Evolutionary conservation across 2,329 filamentous ascomycete genomes (phyloP), one percentile per base, ranked within the genome.

Genomic region (Dactylellina cionopaga): DNA sequence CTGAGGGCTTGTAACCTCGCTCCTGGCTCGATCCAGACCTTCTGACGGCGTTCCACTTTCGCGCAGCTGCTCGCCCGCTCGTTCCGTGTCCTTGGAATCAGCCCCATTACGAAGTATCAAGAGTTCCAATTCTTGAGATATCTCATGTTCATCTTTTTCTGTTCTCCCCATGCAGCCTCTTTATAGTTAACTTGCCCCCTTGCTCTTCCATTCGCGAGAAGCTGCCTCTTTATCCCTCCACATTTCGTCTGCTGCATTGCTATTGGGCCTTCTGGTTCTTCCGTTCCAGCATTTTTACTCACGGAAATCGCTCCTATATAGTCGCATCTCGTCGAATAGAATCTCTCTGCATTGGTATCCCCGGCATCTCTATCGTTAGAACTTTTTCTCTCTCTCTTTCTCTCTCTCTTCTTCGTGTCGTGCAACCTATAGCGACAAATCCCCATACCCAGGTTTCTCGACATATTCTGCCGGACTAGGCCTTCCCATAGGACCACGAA

Each of bases 311-410:
- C 58, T 59, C 58, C 44, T 47, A 27, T 41, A 46, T 49, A 65
- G 68, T 72, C 51, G 68, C 68, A 72, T 64, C 59, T 44, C 52
- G 59, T 72, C 68, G 68, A 65, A 72, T 65, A 59, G 59, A 72
- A 65, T 22, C 58, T 29, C 51, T 29, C 58, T 71, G 66, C 59
- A 63, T 72, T 72, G 59, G 49, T 65, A 58, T 52, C 44, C 27
- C 49, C 52, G 52, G 51, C 52, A 41, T 68, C 69, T 54, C 54
- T 47, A 62, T 62, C 60, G 15, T 60, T 54, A 51, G 58, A 68
- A 54, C 13, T 35, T 63, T 58, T 39, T 64, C 13, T 55, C 9
- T 19, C 17, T 37, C n/a, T n/a, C 31, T 13, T 35, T n/a, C 31
- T 35, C 31, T n/a, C 17, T 15, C 37, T 37, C 15, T 51, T 7